Conservation (phyloP, 306 rosid species). For the Lagenaria siceraria region DNA sequence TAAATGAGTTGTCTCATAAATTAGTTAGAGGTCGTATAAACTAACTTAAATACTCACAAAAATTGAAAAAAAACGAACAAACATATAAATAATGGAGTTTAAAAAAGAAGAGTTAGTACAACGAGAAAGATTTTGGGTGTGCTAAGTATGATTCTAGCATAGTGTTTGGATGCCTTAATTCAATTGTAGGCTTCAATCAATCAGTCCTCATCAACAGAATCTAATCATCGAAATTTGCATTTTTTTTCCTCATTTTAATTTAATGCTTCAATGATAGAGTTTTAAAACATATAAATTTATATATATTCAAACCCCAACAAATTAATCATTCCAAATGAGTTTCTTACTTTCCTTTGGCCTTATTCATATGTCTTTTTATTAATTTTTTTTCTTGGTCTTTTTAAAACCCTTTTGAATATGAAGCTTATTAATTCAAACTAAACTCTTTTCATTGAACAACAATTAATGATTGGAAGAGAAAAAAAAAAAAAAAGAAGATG, state of each 20-base stretch:
- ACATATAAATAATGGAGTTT: not conserved
- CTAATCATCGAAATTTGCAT: constrained; percentile 29
- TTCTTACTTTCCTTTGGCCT: constrained; percentile 9
- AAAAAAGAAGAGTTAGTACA: not conserved
- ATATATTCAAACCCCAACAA: constrained; percentile 5
- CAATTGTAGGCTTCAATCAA: constrained; percentile 4
- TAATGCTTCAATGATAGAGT: constrained; percentile 21
- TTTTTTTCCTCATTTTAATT: constrained; percentile 11
- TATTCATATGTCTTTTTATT: not conserved
- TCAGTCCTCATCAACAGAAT: constrained; percentile 29
- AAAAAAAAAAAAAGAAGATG: not conserved
- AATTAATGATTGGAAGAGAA: not conserved
- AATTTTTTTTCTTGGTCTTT: not conserved
- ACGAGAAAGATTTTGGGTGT: constrained; percentile 7
- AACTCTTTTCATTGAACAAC: not conserved
- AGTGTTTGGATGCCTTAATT: too few relatives aligned
- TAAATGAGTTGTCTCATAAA: too few relatives aligned
- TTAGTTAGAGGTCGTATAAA: too few relatives aligned
- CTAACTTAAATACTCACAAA: too few relatives aligned
- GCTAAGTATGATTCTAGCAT: too few relatives aligned
- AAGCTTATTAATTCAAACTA: not conserved
- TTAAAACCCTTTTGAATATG: not conserved
- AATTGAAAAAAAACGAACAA: too few relatives aligned
- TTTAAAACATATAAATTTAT: constrained; percentile 1
- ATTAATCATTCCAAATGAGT: constrained; percentile 12